Evolutionary conservation across 805 yeast species (phyloP).

Genomic region (Barnettozyma californica): DNA sequence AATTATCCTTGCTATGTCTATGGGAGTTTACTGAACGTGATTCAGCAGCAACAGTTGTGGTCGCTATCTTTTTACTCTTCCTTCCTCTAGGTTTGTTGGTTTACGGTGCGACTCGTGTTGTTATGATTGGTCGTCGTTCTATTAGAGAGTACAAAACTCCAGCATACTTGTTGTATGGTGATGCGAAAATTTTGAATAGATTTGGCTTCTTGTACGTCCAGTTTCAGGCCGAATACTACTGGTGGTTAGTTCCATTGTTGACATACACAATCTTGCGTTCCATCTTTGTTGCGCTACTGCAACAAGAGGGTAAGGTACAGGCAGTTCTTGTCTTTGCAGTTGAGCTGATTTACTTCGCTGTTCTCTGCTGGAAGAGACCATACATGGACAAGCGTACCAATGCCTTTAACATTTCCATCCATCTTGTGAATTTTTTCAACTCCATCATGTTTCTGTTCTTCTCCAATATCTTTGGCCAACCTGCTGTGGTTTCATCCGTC

Average conservation of each 20-base stretch:
- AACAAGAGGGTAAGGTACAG: slow-evolving; percentile 73
- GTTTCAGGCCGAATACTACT: slow-evolving; percentile 81
- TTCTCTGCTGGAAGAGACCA: slow-evolving; percentile 71
- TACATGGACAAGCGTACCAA: slow-evolving; percentile 94
- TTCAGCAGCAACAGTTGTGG: slow-evolving; percentile 75
- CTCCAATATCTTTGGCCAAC: slow-evolving; percentile 77
- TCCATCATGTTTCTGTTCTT: slow-evolving; percentile 85
- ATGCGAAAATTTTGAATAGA: slow-evolving; percentile 69
- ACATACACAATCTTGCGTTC: slow-evolving; percentile 67
- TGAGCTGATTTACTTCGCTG: slow-evolving; percentile 66
- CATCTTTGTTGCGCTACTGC: slow-evolving; percentile 82
- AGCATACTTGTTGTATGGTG: slow-evolving; percentile 86
- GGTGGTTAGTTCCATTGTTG: slow-evolving; percentile 67
- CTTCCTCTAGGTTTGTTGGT: slow-evolving; percentile 53
- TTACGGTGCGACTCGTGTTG: slow-evolving; percentile 72
- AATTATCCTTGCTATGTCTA: slow-evolving; percentile 68
- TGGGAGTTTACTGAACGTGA: slow-evolving; percentile 88
- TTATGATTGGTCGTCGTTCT: slow-evolving; percentile 70
- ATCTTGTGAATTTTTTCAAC: slow-evolving; percentile 74
- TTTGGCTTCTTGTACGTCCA: slow-evolving; percentile 93
- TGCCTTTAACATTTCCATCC: slow-evolving; percentile 83
- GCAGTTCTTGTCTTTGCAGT: slow-evolving; percentile 70
- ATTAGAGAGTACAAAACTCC: slow-evolving; percentile 76
- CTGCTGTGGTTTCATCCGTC: slow-evolving; percentile 82
- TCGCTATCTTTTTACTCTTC: slow-evolving; percentile 67